Conservation (phyloP, 495 filamentous ascomycete genomes). For the Penicillium atrosanguineum region DNA sequence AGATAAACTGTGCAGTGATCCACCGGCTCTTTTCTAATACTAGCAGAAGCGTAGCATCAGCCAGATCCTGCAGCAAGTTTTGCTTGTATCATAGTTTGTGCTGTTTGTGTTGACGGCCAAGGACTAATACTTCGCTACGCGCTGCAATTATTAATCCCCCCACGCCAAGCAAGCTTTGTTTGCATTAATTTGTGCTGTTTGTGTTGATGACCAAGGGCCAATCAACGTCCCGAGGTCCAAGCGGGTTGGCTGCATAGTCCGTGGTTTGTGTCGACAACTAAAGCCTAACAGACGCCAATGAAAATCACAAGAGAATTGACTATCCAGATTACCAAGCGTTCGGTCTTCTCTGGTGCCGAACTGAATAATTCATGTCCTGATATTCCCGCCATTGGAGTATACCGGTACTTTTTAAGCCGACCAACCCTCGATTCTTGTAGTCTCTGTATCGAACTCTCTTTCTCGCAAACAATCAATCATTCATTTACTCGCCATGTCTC, state of each 20-base stretch:
- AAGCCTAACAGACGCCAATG: not conserved
- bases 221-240: not conserved
- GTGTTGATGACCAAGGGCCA: not conserved
- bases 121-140: not conserved
- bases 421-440: not conserved
- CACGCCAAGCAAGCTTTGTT: not conserved
- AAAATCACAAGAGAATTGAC: not conserved
- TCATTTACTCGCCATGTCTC: not conserved
- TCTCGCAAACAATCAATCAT: not conserved
- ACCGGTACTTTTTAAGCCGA: not conserved
- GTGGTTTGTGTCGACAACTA: slow-evolving; percentile 1
- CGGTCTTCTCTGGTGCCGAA: slow-evolving; percentile 2
- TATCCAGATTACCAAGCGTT: slow-evolving; percentile 4
- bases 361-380: not conserved
- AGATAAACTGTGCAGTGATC: slow-evolving; percentile 9
- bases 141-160: not conserved
- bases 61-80: slow-evolving; percentile 7
- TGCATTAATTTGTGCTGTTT: not conserved
- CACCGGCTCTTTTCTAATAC: slow-evolving; percentile 8
- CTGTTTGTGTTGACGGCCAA: slow-evolving; percentile 3
- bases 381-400: not conserved
- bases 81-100: slow-evolving; percentile 3
- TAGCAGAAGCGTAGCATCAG: slow-evolving; percentile 5
- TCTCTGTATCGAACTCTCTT: not conserved
- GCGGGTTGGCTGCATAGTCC: not conserved